phyloP scores from a whole-genome alignment of 2,329 filamentous ascomycete species.

The Cladophialophora carrionii region DNA sequence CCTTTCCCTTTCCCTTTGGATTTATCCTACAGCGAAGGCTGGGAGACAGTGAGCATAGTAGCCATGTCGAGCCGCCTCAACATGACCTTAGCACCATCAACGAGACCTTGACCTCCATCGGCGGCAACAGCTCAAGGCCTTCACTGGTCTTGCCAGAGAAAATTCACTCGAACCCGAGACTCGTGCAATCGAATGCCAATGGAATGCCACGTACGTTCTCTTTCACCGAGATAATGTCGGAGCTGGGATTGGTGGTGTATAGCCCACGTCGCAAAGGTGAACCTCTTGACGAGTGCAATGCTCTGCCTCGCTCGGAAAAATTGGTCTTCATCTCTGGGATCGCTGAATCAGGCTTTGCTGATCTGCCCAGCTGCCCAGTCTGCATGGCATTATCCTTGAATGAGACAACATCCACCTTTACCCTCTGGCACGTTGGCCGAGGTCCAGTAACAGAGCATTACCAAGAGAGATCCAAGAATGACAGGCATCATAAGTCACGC shows the following conservation, averaged over 20 bases:
- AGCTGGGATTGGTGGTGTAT: slow-evolving; percentile 37
- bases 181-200: slow-evolving; percentile 30
- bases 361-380: slow-evolving; percentile 1
- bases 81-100: slow-evolving; percentile 37
- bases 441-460: slow-evolving; percentile 46
- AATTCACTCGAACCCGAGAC: slow-evolving; percentile 60
- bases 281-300: slow-evolving; percentile 30
- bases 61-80: slow-evolving; percentile 49
- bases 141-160: slow-evolving; percentile 54
- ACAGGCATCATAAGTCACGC: slow-evolving; percentile 32
- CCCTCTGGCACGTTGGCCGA: slow-evolving; percentile 41
- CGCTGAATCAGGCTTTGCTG: slow-evolving; percentile 18
- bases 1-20: slow-evolving; percentile 78
- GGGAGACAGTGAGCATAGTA: slow-evolving; percentile 48
- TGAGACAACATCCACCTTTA: slow-evolving; percentile 32
- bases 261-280: slow-evolving; percentile 32
- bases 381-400: slow-evolving; percentile 36
- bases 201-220: slow-evolving; percentile 37
- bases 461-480: slow-evolving; percentile 53
- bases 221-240: slow-evolving; percentile 36
- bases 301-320: slow-evolving; percentile 32
- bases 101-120: slow-evolving; percentile 42
- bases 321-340: slow-evolving; percentile 34
- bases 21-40: slow-evolving; percentile 84
- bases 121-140: slow-evolving; percentile 49